Evolutionary conservation across 805 yeast species (phyloP), one percentile per base, ranked within the genome.

Genomic region (Naumovozyma baii): DNA sequence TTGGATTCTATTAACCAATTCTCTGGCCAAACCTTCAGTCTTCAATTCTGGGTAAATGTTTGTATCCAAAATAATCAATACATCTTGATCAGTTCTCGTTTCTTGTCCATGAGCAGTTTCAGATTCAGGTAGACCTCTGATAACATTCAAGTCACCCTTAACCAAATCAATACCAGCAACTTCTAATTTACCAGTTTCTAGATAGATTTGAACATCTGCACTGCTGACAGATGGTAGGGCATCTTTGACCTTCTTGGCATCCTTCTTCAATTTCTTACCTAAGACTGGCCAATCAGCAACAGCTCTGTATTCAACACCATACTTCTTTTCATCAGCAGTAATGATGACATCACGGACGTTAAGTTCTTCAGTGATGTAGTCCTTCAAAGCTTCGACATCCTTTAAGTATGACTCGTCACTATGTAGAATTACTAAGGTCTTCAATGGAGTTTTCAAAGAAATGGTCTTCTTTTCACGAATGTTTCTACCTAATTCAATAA

Each of bases 271-370:
- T 67, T 92, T 92, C 74, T 90, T 92, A 68, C 99, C 99, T 51
- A 92, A 74, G 16, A 87, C 85, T 42, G 97, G 95, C 98, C 99
- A 92, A 69, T 92, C 99, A 36, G 98, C 98, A 63, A 84, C 94
- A 33, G 90, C 96, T 48, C 74, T 77, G 71, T 88, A 90, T 61
- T 81, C 83, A 45, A 92, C 97, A 54, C 88, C 92, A 60, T 88
- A 90, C 58, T 81, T 79, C 52, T 72, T 79, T 69, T 92, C 99
- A 59, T 92, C 96, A 18, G 83, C 72, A 16, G 96, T 87, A 54
- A 92, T 80, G 53, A 85, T 69, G 39, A 92, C 62, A 51, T 84
- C 92, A 64, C 95, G 83, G 44, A 92, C 83, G 59, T 92, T 92
- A 63, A 92, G 76, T 68, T 92, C 98, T 55, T 90, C 97, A 42